Conservation (phyloP, 1,284 basidiomycete species). For the Cryptococcus jaspeensis region DNA sequence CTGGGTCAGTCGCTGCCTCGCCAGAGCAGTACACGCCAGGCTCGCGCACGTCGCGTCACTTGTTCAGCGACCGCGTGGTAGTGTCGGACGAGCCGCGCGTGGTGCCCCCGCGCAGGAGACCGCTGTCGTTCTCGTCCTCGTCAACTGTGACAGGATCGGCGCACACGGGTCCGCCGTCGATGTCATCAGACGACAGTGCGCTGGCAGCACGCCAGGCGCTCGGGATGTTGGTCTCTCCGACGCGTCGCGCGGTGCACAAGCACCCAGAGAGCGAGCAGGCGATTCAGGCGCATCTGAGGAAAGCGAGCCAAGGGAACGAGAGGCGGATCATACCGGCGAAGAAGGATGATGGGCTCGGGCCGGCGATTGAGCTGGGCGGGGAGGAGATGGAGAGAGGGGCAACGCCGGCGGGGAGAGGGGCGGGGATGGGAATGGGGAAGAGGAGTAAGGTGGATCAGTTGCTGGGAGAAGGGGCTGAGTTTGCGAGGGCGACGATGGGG, state of each 20-base stretch:
- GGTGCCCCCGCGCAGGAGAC: not conserved
- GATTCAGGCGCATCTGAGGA: constrained; percentile 12
- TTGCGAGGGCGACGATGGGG: constrained; percentile 22
- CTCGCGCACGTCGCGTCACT: too few relatives aligned
- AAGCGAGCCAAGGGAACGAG: constrained; percentile 7
- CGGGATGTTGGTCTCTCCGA: constrained; percentile 6
- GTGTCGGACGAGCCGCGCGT: not conserved
- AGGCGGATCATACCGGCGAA: constrained; percentile 11
- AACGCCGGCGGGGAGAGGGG: not conserved
- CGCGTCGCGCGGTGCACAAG: not conserved
- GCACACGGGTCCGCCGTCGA: constrained; percentile 1
- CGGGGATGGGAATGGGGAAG: not conserved
- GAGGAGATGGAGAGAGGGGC: not conserved
- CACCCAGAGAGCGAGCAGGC: constrained; percentile 11
- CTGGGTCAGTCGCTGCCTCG: not conserved
- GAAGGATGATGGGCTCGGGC: not conserved
- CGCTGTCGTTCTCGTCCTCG: not conserved
- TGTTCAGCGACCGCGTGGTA: too few relatives aligned
- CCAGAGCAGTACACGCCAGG: too few relatives aligned
- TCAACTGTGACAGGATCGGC: constrained; percentile 1
- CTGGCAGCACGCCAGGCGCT: constrained; percentile 9
- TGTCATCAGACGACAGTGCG: constrained; percentile 6
- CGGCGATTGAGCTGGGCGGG: constrained; percentile 3
- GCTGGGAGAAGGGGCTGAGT: constrained; percentile 30
- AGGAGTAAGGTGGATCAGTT: constrained; percentile 28